phyloP scores from a whole-genome alignment of 1,139 yeast species.

The Scheffersomyces illinoinensis region DNA sequence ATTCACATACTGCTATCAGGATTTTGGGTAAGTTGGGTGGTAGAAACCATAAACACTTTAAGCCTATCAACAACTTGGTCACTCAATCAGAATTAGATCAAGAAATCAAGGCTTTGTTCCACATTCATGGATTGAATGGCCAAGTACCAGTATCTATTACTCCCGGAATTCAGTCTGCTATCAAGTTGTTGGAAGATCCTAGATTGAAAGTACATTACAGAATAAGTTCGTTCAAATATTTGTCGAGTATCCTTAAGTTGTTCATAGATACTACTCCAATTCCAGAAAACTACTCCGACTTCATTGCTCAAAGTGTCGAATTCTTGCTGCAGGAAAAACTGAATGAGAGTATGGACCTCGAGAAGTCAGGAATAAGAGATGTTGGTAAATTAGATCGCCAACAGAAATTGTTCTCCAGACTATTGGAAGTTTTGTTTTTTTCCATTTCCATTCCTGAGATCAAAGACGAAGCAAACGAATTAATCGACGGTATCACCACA shows the following conservation, averaged over 20 bases:
- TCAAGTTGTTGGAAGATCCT: slow-evolving; percentile 62
- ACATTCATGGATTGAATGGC: slow-evolving; percentile 65
- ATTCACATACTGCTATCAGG: slow-evolving; percentile 91
- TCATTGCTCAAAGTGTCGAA: slow-evolving; percentile 48
- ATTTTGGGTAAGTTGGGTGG: slow-evolving; percentile 96
- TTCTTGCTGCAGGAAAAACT: slow-evolving; percentile 48
- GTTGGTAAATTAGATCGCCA: slow-evolving; percentile 55
- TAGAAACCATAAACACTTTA: slow-evolving; percentile 81
- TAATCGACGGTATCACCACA: slow-evolving; percentile 68
- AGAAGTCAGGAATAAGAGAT: slow-evolving; percentile 48
- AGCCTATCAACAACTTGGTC: slow-evolving; percentile 67
- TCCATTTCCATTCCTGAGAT: slow-evolving; percentile 76
- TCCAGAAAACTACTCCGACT: slow-evolving; percentile 54
- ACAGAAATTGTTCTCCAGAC: slow-evolving; percentile 57
- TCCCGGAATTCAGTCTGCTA: slow-evolving; percentile 81
- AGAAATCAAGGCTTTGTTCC: slow-evolving; percentile 67
- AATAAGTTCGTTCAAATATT: slow-evolving; percentile 72
- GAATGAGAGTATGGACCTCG: slow-evolving; percentile 34
- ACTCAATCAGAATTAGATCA: slow-evolving; percentile 62
- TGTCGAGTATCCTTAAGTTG: slow-evolving; percentile 65
- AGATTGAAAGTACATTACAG: slow-evolving; percentile 68
- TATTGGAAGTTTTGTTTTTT: slow-evolving; percentile 71
- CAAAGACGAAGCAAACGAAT: slow-evolving; percentile 61
- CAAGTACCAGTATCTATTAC: slow-evolving; percentile 73
- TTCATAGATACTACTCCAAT: slow-evolving; percentile 66